Conservation (phyloP, 2,329 filamentous ascomycete species). For the Phoma sp. region DNA sequence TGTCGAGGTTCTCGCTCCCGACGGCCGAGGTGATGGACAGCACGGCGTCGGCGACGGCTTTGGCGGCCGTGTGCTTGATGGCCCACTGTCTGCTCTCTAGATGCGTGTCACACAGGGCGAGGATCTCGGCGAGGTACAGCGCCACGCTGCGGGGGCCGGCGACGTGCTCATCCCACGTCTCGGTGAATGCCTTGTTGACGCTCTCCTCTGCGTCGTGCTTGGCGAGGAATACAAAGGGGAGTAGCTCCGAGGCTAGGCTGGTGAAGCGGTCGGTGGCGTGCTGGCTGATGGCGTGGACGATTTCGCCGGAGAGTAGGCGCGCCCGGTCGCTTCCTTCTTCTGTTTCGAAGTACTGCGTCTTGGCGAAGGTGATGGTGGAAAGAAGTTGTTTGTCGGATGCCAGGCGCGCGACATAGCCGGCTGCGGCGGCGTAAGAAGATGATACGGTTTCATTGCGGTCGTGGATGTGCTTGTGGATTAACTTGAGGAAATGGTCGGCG, state of each 20-base stretch:
- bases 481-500: constrained; percentile 75
- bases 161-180: constrained; percentile 90
- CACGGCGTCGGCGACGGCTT: constrained; percentile 77
- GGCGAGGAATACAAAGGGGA: constrained; percentile 88
- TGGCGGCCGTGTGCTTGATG: constrained; percentile 85
- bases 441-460: constrained; percentile 95
- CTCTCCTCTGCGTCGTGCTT: constrained; percentile 85
- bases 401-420: constrained; percentile 80
- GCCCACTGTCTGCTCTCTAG: constrained; percentile 86
- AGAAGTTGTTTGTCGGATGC: constrained; percentile 66
- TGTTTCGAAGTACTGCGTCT: constrained; percentile 78
- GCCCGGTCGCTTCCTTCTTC: constrained; percentile 77
- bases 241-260: constrained; percentile 72
- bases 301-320: constrained; percentile 79
- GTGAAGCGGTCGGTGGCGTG: constrained; percentile 88
- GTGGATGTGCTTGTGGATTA: constrained; percentile 80
- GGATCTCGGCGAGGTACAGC: constrained; percentile 84
- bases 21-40: constrained; percentile 67
- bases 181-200: constrained; percentile 77
- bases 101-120: constrained; percentile 68
- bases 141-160: constrained; percentile 82
- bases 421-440: constrained; percentile 82
- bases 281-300: constrained; percentile 83
- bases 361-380: constrained; percentile 61
- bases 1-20: constrained; percentile 63